Evolutionary conservation across 169 alveolate genomes (phyloP), one percentile per base, ranked within the genome.

Genomic region (Cryptosporidium felis): DNA sequence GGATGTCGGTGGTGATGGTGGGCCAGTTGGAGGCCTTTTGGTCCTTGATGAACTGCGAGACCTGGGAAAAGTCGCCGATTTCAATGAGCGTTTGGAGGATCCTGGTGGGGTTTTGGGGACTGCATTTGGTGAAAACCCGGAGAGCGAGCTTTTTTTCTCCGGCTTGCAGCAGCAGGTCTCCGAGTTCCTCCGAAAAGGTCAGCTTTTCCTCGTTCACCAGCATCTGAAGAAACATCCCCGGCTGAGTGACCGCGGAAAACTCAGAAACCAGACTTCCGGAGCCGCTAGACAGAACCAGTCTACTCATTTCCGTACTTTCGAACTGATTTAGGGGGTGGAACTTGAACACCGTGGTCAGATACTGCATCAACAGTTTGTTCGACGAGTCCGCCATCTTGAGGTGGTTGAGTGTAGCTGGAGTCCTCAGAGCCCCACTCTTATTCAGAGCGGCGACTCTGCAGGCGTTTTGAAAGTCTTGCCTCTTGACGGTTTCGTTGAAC

Each of bases 161-260:
- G 49, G 92, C 93, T 65, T 94, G 93, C 14, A 53, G 40, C 36
- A 98, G 93, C 89, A 96, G 85, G 89, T 98, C 99, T 12, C 99
- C 99, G 26, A 98, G 93, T 88, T 96, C 98, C 89, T 97, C 99
- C 40, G 99, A 96, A 82, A 96, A 96, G 34, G 99, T 98, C 62
- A 99, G 91, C 92, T 98, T 97, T 62, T 96, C 98, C 82, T 96
- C 97, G 51, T 95, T 94, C 66, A 99, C 92, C 99, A 99, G 97
- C 80, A 95, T 95, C 90, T 96, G 98, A 32, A 99, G 88, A 53
- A 97, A 80, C 18, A 36, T 9, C 9, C 40, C 1, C 32, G 85
- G 74, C 18, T 45, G 49, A 12, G 60, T 45, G 16, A 60, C 49
- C 1, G 81, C 28, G 16, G 82, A 26, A 0, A 12, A 10, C n/a